Percentiles rank a stretch among this genome's conserved stretches.
Conservation (phyloP, 768 basidiomycete species). For the Obba rivulosa region DNA sequence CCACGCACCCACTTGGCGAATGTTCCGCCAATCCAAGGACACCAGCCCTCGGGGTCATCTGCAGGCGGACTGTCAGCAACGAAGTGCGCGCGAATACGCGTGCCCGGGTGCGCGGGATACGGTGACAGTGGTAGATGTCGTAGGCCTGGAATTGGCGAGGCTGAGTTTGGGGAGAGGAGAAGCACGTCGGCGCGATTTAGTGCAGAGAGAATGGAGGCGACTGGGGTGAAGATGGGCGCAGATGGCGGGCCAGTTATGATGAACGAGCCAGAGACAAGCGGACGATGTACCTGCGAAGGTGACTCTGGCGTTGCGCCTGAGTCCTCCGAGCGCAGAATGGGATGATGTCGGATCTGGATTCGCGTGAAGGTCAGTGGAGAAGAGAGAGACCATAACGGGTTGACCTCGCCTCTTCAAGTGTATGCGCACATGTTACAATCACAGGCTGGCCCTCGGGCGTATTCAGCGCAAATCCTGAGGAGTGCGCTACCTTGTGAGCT, state of each 20-base stretch:
- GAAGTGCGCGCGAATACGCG: constrained; percentile 48
- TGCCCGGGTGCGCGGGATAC: constrained; percentile 47
- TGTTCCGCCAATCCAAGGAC: constrained; percentile 46
- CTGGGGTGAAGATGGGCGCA: constrained; percentile 31
- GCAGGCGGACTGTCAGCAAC: constrained; percentile 38
- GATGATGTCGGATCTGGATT: constrained; percentile 31
- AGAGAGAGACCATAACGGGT: not conserved
- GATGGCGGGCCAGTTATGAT: constrained; percentile 34
- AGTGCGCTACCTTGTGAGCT: constrained; percentile 43
- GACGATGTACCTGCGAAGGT: not conserved
- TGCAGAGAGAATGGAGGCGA: constrained; percentile 45
- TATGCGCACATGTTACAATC: constrained; percentile 57
- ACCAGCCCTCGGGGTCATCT: constrained; percentile 34
- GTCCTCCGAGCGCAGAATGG: constrained; percentile 19
- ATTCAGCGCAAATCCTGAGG: constrained; percentile 54
- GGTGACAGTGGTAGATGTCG: constrained; percentile 55
- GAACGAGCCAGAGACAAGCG: constrained; percentile 35
- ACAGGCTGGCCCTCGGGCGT: constrained; percentile 27
- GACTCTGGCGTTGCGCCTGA: not conserved
- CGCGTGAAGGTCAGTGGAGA: constrained; percentile 1
- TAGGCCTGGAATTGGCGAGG: constrained; percentile 19
- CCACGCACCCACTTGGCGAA: constrained; percentile 52
- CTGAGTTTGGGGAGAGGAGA: constrained; percentile 30
- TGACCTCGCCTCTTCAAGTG: constrained; percentile 54
- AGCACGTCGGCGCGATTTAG: constrained; percentile 55